Conservation (phyloP, 1,284 basidiomycete genomes). For the Trichosporon sp. region DNA sequence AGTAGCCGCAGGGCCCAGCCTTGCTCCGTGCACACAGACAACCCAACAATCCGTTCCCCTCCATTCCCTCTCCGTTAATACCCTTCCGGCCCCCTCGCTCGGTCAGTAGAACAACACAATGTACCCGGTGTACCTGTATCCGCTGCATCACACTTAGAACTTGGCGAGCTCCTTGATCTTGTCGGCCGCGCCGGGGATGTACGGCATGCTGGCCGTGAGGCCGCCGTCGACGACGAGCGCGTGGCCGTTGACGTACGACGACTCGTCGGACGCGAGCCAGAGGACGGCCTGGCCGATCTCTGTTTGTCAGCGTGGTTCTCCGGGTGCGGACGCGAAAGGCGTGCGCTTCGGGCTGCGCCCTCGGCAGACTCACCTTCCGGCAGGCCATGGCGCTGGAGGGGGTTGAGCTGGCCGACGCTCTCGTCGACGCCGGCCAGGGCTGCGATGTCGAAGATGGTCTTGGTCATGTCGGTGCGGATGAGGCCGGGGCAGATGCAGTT, state of each 20-base stretch:
- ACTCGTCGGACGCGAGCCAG: conserved; percentile 84
- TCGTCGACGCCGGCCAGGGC: conserved; percentile 63
- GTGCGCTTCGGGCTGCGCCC: too few species aligned
- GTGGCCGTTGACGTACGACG: conserved; percentile 89
- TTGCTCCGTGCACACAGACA: background rate
- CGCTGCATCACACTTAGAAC: background rate
- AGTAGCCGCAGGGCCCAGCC: background rate
- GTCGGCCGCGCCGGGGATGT: background rate
- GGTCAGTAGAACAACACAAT: background rate
- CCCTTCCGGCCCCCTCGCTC: background rate
- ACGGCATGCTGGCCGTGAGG: conserved; percentile 66
- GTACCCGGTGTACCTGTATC: background rate
- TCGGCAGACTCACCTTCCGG: conserved; percentile 34
- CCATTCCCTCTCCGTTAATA: background rate
- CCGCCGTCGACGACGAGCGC: conserved; percentile 83
- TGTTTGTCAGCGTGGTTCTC: conserved; percentile 49
- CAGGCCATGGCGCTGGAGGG: conserved; percentile 71
- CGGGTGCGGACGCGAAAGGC: too few species aligned
- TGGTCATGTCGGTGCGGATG: conserved; percentile 79
- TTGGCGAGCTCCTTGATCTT: background rate
- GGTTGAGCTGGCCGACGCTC: conserved; percentile 83
- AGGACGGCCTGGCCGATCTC: conserved; percentile 76
- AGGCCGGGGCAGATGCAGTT: conserved; percentile 88
- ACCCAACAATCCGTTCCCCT: background rate
- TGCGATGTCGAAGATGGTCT: conserved; percentile 67